Conservation (phyloP, 2,329 filamentous ascomycete species). For the Fusarium coffeatum region DNA sequence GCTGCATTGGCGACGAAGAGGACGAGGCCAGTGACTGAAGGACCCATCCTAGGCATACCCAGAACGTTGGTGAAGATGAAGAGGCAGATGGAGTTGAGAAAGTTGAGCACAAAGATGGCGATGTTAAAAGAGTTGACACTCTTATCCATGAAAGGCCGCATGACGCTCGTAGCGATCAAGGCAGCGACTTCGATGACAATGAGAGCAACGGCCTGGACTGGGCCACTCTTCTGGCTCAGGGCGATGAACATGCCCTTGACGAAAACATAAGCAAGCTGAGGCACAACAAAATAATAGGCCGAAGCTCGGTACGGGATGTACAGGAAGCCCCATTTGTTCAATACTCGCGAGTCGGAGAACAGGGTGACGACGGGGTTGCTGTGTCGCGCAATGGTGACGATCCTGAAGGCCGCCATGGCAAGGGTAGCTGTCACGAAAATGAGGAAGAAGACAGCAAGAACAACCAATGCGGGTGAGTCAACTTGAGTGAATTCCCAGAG, state of each 20-base stretch:
- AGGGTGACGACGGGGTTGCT: slow-evolving; percentile 96
- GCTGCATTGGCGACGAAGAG: slow-evolving; percentile 89
- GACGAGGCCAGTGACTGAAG: slow-evolving; percentile 86
- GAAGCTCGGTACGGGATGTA: slow-evolving; percentile 97
- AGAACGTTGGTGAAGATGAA: slow-evolving; percentile 90
- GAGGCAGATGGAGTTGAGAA: slow-evolving; percentile 88
- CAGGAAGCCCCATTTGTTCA: slow-evolving; percentile 98
- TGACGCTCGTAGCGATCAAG: slow-evolving; percentile 79
- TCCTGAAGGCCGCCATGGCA: slow-evolving; percentile 86
- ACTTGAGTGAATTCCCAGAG: slow-evolving; percentile 91
- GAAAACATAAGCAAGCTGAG: slow-evolving; percentile 79
- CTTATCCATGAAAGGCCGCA: slow-evolving; percentile 98
- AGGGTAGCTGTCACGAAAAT: slow-evolving; percentile 81
- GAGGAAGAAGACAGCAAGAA: slow-evolving; percentile 89
- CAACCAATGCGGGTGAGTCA: slow-evolving; percentile 86
- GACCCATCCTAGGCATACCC: slow-evolving; percentile 82
- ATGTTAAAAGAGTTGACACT: slow-evolving; percentile 98
- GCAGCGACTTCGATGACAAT: slow-evolving; percentile 84
- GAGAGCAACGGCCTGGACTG: slow-evolving; percentile 84
- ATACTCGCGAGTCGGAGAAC: slow-evolving; percentile 87
- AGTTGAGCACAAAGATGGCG: slow-evolving; percentile 88
- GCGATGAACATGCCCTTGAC: slow-evolving; percentile 91
- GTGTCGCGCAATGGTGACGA: slow-evolving; percentile 92
- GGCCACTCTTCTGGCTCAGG: slow-evolving; percentile 76
- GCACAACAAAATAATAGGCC: slow-evolving; percentile 93